Evolutionary conservation across 2,329 filamentous ascomycete genomes (phyloP), one percentile per base, ranked within the genome.

Genomic region (Dendryphion nanum): DNA sequence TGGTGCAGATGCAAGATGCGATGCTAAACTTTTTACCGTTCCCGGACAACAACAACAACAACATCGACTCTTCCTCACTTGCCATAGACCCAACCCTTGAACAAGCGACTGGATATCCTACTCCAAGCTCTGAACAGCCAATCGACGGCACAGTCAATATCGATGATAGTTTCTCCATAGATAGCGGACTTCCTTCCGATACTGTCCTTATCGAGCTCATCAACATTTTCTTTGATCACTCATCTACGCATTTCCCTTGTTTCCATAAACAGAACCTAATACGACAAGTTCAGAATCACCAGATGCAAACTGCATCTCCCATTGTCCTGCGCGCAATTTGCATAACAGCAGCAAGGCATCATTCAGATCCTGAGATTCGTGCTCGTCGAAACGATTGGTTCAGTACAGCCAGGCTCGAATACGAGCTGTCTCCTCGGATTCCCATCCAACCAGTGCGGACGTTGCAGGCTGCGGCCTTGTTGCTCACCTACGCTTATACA

Each of bases 241-340:
- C 53, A 4, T 51, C 55, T 30, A 33, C 47, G 14, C 32, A 41
- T 10, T 46, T 60, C 6, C 58, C 59, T 16, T 61, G 53, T 33
- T 59, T 64, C 15, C 61, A 64, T 32, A 50, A 45, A 32, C 29
- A 33, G 3, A 47, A 39, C 3, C 50, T 62, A 16, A 6, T 53
- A 24, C 14, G 31, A 7, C 36, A 50, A 5, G 17, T 61, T 12
- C 33, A 45, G 13, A 41, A 23, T 24, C 42, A 47, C 1, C 13
- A 44, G 3, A 16, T 60, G 3, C 44, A 58, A 16, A 49, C 31
- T 3, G 34, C 56, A 16, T 42, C 50, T 10, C 48, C 56, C 1
- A 29, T 55, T 5, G 24, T 64, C 4, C 30, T 62, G 3, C 59
- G 55, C 24, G 47, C 53, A 2, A 56, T 64, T 2, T 55, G 56